Base-by-base conservation (phyloP, 2,329 filamentous ascomycete species). In the Pseudomassariella vexata region DNA sequence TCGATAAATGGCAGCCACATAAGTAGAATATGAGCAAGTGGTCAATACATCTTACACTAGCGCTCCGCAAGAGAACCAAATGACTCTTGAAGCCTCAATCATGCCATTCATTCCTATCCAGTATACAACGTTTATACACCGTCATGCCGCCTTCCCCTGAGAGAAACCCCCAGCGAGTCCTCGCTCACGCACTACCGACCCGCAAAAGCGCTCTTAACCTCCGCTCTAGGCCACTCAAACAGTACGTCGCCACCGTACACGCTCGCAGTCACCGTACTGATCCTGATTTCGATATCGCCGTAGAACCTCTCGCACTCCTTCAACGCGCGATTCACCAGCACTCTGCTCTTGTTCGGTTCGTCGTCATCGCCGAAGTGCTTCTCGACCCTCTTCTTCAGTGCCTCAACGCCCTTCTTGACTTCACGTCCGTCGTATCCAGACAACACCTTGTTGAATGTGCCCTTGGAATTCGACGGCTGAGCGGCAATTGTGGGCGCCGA, bases 301-400 rank as follows among this genome's bases (percentile, higher is more conserved):
- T 82, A 82, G 47, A 76, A 82, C 38, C 55, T 61, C 56, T 81
- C 77, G 50, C 77, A 80, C 50, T 79, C 74, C 37, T 62, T 62
- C 28, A 76, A 56, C 22, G 82, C 74, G 52, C 72, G 70, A 30
- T 58, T 58, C 16, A 80, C 76, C 24, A 82, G 61, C 7, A 27
- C 34, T 12, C 30, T 21, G 15, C 65, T 73, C 34, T 79, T 76
- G 41, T 89, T 30, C n/a, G n/a, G n/a, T 14, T 39, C 84, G 46
- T 94, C 87, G 5, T 81, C 84, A 45, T 94, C 87, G 25, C 87
- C 87, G 67, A 96, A 96, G 59, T 96, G 90, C 65, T 96, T 98
- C 62, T 96, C 90, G 1, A 96, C 85, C 30, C 90, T 76, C 65
- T 94, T 95, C 50, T 82, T 82, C 45, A 96, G 68, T 33, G 85